These are phyloP conservation scores for Penicillium waksmanii DNA, from an alignment of 495 filamentous ascomycete species.

Conservation along the genomic window DNA sequence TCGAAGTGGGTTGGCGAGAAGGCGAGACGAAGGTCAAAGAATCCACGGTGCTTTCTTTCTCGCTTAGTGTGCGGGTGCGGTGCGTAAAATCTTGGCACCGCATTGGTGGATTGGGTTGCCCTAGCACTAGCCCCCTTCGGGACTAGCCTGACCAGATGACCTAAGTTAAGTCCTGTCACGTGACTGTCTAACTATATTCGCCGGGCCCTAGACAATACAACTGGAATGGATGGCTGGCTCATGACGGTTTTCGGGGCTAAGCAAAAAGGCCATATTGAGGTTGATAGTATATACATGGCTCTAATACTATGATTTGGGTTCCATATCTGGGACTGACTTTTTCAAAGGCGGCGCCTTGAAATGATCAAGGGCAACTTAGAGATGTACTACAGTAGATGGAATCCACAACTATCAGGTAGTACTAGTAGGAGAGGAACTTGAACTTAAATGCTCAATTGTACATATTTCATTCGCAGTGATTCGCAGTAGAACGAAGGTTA, in stretches of 20 bases:
- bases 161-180: neutral
- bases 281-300: neutral
- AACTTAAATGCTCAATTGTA: constrained; percentile 13
- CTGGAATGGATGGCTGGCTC: too few species aligned
- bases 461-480: constrained; percentile 9
- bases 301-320: too few species aligned
- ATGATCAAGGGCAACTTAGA: neutral
- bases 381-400: neutral
- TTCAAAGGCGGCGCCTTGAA: neutral
- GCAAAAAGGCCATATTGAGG: neutral
- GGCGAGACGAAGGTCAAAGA: constrained; percentile 38
- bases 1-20: constrained; percentile 45
- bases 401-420: neutral
- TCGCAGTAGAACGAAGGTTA: constrained; percentile 8
- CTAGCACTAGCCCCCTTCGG: constrained; percentile 42
- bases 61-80: constrained; percentile 52
- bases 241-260: neutral
- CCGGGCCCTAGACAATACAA: neutral
- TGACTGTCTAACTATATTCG: neutral
- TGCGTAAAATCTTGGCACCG: constrained; percentile 50
- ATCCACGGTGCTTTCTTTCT: constrained; percentile 40
- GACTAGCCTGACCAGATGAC: neutral
- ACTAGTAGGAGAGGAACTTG: neutral
- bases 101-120: constrained; percentile 40
- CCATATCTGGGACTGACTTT: neutral